A percentile compares a stretch with the other conserved stretches of the same genome.
phyloP scores from a whole-genome alignment of 148 eudicot genomes.

The Fagopyrum tataricum region DNA sequence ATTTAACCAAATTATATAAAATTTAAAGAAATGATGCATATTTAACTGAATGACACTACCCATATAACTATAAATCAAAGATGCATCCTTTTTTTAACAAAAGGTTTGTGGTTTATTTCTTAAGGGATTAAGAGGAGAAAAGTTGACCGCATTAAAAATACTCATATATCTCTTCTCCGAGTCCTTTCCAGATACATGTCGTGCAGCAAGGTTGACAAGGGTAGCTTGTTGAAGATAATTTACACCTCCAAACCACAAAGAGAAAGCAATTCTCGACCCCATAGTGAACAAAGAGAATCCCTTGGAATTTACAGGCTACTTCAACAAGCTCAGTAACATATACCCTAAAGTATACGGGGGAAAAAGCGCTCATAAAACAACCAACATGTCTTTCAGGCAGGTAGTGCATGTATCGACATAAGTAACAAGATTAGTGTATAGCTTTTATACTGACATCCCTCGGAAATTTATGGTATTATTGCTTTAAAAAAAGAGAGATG shows the following conservation, averaged over 20 bases:
- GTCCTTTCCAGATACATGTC: background rate
- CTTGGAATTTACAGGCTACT: background rate
- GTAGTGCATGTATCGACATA: background rate
- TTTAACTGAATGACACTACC: background rate
- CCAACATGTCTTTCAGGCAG: background rate
- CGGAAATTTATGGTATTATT: background rate
- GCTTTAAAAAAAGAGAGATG: background rate
- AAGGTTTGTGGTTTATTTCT: no score
- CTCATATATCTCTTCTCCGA: background rate
- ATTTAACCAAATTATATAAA: background rate
- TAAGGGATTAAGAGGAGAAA: no score
- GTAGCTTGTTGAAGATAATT: background rate
- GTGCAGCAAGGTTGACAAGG: background rate
- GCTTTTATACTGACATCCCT: background rate
- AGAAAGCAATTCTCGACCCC: background rate
- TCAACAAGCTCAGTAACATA: background rate
- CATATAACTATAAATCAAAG: background rate
- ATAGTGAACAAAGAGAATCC: background rate
- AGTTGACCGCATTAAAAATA: background rate
- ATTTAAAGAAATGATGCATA: no score
- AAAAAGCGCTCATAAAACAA: background rate
- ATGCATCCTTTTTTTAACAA: no score
- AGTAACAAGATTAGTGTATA: background rate
- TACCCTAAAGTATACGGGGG: no score
- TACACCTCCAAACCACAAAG: background rate